Base-by-base conservation (phyloP, 805 yeast species). In the Candida schatavii region DNA sequence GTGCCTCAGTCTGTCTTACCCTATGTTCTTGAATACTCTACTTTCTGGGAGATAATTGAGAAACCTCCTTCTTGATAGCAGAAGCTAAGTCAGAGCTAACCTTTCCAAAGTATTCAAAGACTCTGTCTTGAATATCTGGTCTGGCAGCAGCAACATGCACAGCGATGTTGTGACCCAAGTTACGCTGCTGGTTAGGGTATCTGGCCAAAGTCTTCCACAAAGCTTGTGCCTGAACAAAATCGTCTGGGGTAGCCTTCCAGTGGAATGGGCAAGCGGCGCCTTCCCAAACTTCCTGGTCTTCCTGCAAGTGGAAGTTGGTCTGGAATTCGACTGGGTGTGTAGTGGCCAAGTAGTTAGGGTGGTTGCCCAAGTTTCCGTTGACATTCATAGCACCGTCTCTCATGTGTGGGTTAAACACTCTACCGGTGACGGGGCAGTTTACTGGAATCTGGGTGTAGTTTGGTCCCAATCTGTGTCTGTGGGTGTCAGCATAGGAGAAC, bases 391-490 rank as follows among this genome's bases (percentile, higher is more conserved):
- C 76, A 64, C 96, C 96, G 61, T 88, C 96, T 69, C 96, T 79
- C 53, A 82, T 77, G 54, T 80, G 82, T 22, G 96, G 96, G 60
- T 67, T 67, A 59, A 52, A 70, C 19, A 68, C 72, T 33, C 57
- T 55, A 39, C 72, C 74, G 37, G 72, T 54, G 30, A 70, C 64
- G 44, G 96, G 96, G 64, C 95, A 85, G 63, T 88, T 88, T 53
- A 86, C 89, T n/a, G 96, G 96, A 44, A 88, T 83, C 66, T 85
- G 91, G 37, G 77, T 75, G 66, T 83, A 88, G 69, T 88, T 84
- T 35, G 75, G 63, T 45, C 90, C 90, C 54, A 84, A 73, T 64
- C 91, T 77, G 70, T 83, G 80, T 59, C 87, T 79, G 65, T 82
- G 88, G 35, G 90, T 82, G 65, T 84, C 90, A 43, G 82, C 75